Base-by-base conservation (phyloP, 225 moss, liverwort and hornwort species). In the Sphagnum contortum region DNA sequence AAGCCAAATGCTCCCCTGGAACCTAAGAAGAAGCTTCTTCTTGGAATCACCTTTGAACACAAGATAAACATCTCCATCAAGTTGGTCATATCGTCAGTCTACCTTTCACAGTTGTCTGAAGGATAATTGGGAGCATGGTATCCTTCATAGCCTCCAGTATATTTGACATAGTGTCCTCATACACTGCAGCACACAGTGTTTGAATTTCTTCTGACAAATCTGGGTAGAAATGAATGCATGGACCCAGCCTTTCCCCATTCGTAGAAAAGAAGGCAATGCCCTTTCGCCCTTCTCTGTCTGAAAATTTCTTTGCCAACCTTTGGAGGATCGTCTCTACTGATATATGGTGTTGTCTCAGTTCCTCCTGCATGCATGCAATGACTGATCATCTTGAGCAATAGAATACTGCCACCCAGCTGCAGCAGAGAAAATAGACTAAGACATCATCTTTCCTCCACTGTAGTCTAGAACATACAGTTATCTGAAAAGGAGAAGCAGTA, bases 191-290 rank as follows among this genome's bases (percentile, higher is more conserved):
- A 44, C 53, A 62, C 12, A 44, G 67, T 64, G 12, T 69, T 8
- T 65, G 29, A 29, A 29, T 29, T 29, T 29, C 0, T 29, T 29
- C 29, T 29, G 78, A 47, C n/a, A 69, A 45, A 48, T 74, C 57
- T 61, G 70, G 65, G 75, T 79, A 95, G 69, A 91, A 95, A 64
- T 81, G 83, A 64, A 91, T 77, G 62, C 89, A 91, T 66, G 82
- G 75, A 29, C 72, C 62, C 64, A 59, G 66, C 63, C 74, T 70
- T 57, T 80, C 80, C 64, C 58, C 63, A 14, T 61, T 67, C 61
- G 57, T 46, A 13, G 47, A 11, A 65, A 69, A 73, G 45, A 81
- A 85, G 54, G n/a, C 62, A 5, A 69, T 50, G 11, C 57, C 3
- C 29, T 66, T 3, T 5, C 0, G 8, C 6, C 44, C 46, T 7